Conservation (phyloP, 1,139 yeast species). For the Candida freyschussii region DNA sequence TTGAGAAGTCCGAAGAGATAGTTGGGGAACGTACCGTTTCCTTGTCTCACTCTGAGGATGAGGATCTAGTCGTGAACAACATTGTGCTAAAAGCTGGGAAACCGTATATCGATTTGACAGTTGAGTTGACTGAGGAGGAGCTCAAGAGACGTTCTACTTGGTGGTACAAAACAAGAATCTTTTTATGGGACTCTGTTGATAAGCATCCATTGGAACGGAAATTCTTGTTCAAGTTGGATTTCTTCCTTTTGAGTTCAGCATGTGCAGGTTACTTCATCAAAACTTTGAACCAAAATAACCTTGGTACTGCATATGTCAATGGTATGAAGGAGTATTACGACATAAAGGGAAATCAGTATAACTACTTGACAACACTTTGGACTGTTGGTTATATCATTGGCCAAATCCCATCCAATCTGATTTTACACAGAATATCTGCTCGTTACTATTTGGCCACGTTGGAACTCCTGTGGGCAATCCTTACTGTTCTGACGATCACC, state of each 20-base stretch:
- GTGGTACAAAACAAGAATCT: constrained; percentile 20
- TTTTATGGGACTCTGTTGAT: constrained; percentile 39
- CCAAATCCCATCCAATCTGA: constrained; percentile 52
- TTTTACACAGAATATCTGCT: constrained; percentile 50
- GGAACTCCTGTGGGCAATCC: constrained; percentile 53
- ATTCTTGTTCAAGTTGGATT: constrained; percentile 40
- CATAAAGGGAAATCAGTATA: constrained; percentile 50
- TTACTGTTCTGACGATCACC: constrained; percentile 48
- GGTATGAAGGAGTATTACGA: constrained; percentile 55
- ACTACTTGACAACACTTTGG: constrained; percentile 47
- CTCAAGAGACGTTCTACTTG: constrained; percentile 15
- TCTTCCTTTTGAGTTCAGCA: constrained; percentile 39
- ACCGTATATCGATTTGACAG: constrained; percentile 17
- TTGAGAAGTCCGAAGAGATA: too few species aligned
- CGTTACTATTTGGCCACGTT: constrained; percentile 49
- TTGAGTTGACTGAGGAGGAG: constrained; percentile 15
- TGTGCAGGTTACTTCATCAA: constrained; percentile 41
- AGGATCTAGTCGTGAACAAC: constrained; percentile 1
- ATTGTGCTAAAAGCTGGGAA: constrained; percentile 1
- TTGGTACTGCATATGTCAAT: constrained; percentile 51
- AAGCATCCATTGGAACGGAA: constrained; percentile 42
- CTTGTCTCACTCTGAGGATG: too few species aligned
- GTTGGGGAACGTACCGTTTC: too few species aligned
- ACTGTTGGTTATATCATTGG: constrained; percentile 59
- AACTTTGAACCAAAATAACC: constrained; percentile 41